These are phyloP conservation scores for Punica granatum DNA, from an alignment of 345 rosid genomes.

Conservation along the genomic window DNA sequence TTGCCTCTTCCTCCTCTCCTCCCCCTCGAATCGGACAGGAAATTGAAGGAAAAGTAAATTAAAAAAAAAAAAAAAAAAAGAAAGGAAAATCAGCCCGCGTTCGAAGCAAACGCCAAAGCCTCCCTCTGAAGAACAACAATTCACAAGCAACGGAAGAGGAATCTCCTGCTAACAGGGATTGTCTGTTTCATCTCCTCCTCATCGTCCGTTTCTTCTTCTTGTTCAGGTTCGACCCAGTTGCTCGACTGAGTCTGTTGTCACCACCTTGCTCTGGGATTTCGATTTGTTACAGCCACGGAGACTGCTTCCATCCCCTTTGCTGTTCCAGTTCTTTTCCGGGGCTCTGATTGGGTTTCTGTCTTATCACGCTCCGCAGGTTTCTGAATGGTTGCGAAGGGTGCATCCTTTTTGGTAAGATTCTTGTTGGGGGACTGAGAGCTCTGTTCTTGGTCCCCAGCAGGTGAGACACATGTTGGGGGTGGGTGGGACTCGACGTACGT, in stretches of 20 bases:
- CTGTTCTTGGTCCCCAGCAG: conserved; percentile 59
- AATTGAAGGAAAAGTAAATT: background rate
- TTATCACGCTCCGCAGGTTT: background rate
- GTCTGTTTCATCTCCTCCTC: background rate
- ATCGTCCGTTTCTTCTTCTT: background rate
- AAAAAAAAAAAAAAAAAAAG: background rate
- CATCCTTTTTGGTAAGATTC: background rate
- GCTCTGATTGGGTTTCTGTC: background rate
- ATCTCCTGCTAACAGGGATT: background rate
- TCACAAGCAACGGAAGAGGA: background rate
- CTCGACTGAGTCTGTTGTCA: too few species aligned
- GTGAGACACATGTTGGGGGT: conserved; percentile 18
- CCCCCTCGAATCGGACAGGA: background rate
- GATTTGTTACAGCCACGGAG: background rate
- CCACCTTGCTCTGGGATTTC: background rate
- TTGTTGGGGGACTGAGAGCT: conserved; percentile 43
- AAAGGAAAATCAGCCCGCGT: background rate
- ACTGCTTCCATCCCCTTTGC: too few species aligned
- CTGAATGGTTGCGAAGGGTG: background rate
- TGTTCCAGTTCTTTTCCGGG: background rate
- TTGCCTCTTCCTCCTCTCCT: too few species aligned
- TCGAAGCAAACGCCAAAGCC: background rate
- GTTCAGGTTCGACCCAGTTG: background rate
- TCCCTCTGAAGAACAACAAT: background rate
- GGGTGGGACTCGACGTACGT: background rate